Percentiles rank a stretch among this genome's conserved stretches.
Evolutionary conservation across 148 eudicot genomes (phyloP).

Genomic region (Rhododendron vialii): DNA sequence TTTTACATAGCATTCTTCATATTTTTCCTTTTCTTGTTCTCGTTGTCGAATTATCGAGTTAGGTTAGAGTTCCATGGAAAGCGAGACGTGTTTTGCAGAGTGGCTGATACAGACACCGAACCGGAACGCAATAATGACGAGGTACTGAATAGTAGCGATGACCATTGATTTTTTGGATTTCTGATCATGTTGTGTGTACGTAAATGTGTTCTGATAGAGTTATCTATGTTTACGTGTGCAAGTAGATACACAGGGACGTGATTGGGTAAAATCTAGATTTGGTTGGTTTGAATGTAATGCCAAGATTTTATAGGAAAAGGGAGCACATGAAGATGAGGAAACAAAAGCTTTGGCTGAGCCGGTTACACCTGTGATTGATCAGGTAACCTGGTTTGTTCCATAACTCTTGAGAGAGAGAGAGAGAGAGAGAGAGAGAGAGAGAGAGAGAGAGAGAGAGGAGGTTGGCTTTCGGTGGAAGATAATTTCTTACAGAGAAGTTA

Average conservation of each 20-base stretch:
- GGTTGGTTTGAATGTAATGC: constrained; percentile 7
- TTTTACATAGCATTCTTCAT: background rate
- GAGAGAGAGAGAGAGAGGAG: background rate
- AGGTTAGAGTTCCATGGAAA: constrained; percentile 36
- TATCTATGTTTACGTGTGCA: background rate
- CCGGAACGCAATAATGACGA: constrained; percentile 51
- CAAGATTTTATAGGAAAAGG: constrained; percentile 29
- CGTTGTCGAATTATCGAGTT: constrained; percentile 9
- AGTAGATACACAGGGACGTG: background rate
- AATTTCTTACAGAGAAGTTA: background rate
- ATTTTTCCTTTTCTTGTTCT: background rate
- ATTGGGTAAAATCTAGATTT: background rate
- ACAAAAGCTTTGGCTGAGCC: constrained; percentile 23
- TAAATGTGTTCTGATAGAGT: too few relatives aligned
- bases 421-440: background rate
- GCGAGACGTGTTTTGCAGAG: constrained; percentile 51
- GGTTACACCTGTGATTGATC: constrained; percentile 24
- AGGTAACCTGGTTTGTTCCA: constrained; percentile 15
- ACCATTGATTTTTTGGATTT: background rate
- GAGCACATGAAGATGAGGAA: constrained; percentile 31
- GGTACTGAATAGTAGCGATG: constrained; percentile 21
- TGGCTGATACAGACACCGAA: constrained; percentile 43
- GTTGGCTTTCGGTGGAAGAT: too few relatives aligned
- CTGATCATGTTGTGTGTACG: too few relatives aligned
- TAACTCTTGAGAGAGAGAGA: background rate